These are phyloP conservation scores for Pyrenophora seminiperda DNA, from an alignment of 2,329 filamentous ascomycete genomes.

Conservation along the genomic window DNA sequence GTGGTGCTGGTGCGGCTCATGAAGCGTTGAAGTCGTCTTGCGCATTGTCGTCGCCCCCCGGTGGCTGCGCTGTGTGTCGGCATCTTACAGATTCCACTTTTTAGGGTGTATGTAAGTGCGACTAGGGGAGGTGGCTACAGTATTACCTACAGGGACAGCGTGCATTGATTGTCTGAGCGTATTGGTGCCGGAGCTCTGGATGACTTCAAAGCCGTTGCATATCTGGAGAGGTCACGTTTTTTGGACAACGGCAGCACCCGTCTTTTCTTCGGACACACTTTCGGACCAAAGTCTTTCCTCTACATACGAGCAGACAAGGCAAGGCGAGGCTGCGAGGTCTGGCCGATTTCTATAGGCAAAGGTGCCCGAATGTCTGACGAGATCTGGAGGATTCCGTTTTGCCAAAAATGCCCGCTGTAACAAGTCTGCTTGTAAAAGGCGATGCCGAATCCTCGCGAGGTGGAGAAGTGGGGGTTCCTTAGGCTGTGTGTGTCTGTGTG, in stretches of 20 bases:
- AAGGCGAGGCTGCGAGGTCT: too few relatives aligned
- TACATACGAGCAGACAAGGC: too few relatives aligned
- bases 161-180: too few relatives aligned
- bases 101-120: background rate
- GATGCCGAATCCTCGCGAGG: conserved; percentile 9
- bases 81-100: background rate
- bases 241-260: too few relatives aligned
- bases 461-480: background rate
- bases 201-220: too few relatives aligned
- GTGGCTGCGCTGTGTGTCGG: background rate
- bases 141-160: too few relatives aligned
- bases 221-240: too few relatives aligned
- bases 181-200: too few relatives aligned
- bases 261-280: too few relatives aligned
- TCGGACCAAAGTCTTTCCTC: too few relatives aligned
- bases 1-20: conserved; percentile 1
- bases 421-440: background rate
- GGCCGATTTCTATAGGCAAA: too few relatives aligned
- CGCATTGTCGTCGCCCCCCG: too few relatives aligned
- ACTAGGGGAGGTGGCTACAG: background rate
- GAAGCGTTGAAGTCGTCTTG: background rate
- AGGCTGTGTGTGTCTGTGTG: background rate
- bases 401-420: background rate
- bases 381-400: background rate
- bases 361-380: background rate